Base-by-base conservation (phyloP, 345 rosid genomes). In the Arabidopsis arenosa region DNA sequence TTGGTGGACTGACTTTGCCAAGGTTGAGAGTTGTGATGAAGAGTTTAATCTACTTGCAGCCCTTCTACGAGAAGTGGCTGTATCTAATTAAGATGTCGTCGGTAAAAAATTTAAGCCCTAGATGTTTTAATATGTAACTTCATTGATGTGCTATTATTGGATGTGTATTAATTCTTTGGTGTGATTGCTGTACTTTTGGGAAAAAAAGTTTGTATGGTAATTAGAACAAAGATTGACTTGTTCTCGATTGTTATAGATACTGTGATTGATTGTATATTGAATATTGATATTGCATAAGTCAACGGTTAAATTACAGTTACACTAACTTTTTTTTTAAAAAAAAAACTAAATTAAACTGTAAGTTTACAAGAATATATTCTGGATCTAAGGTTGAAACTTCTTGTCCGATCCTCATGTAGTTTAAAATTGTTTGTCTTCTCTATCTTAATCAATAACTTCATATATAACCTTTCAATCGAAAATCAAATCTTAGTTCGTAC, bases 21-120 rank as follows among this genome's bases (percentile, higher is more conserved):
- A 66, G 73, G 26, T 66, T 45, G 18, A 74, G 44, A 39, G 49
- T 58, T 49, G 55, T 51, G 33, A 68, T 43, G 63, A 18, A 69
- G 64, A 45, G 66, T 53, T 68, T 52, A 53, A 75, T 12, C 39
- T 75, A 66, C 62, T 63, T 75, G 69, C 79, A 30, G 68, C 53
- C 62, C 79, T 67, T 75, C 60, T 3, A 13, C 62, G 74, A 67
- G 74, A 67, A 67, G 62, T 68, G 68, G 61, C 69, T 70, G 70
- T 63, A 70, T 69, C 65, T 76, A 76, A 61, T 44, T 26, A 68
- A 36, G 44, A 61, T 5, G 18, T 67, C 17, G 70, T 18, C 17
- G 73, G 79, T 51, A 5, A 18, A 13, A 11, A 63, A 63, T n/a
- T n/a, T n/a, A n/a, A 9, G 30, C 66, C 76, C 60, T 56, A 63